Evolutionary conservation across 2,329 filamentous ascomycete species (phyloP).

Genomic region (Fusarium sarcochroum): DNA sequence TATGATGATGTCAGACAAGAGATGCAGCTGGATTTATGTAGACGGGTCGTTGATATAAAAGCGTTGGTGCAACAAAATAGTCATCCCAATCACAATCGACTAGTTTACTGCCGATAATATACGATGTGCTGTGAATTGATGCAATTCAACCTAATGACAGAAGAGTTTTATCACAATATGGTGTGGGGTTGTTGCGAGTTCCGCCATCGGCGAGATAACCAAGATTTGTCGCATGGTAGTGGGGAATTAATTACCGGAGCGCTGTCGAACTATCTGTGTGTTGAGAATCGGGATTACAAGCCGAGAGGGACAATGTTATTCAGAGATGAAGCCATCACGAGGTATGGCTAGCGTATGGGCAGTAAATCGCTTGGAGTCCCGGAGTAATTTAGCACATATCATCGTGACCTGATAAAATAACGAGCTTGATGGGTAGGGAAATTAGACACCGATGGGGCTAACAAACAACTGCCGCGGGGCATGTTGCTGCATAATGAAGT

Average conservation of each 20-base stretch:
- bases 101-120: neutral
- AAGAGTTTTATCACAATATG: constrained; percentile 10
- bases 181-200: constrained; percentile 36
- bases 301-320: neutral
- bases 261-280: neutral
- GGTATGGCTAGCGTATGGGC: neutral
- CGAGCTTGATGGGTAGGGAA: constrained; percentile 10
- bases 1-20: neutral
- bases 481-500: neutral
- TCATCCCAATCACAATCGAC: neutral
- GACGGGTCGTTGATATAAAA: too few species aligned
- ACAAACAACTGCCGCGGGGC: constrained; percentile 7
- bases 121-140: neutral
- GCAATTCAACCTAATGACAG: neutral
- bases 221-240: constrained; percentile 21
- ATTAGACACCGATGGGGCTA: neutral
- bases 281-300: neutral
- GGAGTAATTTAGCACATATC: neutral
- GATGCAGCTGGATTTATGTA: neutral
- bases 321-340: constrained; percentile 2
- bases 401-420: neutral
- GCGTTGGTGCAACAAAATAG: neutral
- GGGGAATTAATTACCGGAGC: constrained; percentile 21
- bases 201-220: constrained; percentile 31
- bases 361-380: neutral